Conservation (phyloP, 768 basidiomycete species). For the Trametes meyenii region DNA sequence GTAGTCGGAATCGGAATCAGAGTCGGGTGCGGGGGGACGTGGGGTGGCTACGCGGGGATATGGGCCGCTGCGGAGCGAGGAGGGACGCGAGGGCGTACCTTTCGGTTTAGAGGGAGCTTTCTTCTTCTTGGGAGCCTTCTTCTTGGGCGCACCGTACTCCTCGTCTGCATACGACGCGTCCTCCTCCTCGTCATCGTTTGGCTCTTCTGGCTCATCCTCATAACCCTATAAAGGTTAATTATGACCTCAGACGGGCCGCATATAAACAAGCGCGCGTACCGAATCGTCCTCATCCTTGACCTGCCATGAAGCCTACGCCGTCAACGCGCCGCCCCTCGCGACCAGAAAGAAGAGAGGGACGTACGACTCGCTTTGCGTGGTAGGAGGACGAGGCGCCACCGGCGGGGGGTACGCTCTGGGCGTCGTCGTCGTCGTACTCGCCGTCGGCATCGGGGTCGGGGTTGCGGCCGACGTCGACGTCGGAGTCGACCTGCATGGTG, state of each 20-base stretch:
- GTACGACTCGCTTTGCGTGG: slow-evolving; percentile 34
- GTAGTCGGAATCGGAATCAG: slow-evolving; percentile 88
- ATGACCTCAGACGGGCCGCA: slow-evolving; percentile 27
- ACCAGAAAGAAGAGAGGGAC: slow-evolving; percentile 23
- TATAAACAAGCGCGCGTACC: slow-evolving; percentile 44
- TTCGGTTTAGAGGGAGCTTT: slow-evolving; percentile 61
- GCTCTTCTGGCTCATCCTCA: slow-evolving; percentile 44
- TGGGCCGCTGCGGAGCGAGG: slow-evolving; percentile 19
- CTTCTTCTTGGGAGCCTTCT: slow-evolving; percentile 72
- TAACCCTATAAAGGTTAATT: slow-evolving; percentile 51
- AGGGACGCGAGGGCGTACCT: slow-evolving; percentile 44
- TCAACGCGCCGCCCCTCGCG: slow-evolving; percentile 17
- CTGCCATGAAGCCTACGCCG: slow-evolving; percentile 28
- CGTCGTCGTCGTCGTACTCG: slow-evolving; percentile 65
- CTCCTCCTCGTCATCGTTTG: slow-evolving; percentile 62
- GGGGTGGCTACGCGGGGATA: slow-evolving; percentile 41
- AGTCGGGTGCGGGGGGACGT: slow-evolving; percentile 54
- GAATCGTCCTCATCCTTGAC: slow-evolving; percentile 46
- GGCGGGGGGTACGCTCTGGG: slow-evolving; percentile 42
- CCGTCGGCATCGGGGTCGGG: slow-evolving; percentile 52
- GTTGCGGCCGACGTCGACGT: slow-evolving; percentile 44
- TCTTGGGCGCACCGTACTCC: slow-evolving; percentile 66
- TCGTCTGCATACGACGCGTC: slow-evolving; percentile 82
- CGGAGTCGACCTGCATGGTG: slow-evolving; percentile 76
- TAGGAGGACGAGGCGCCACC: slow-evolving; percentile 43